Conservation (phyloP, 805 yeast genomes). For the Yarrowia sp. region DNA sequence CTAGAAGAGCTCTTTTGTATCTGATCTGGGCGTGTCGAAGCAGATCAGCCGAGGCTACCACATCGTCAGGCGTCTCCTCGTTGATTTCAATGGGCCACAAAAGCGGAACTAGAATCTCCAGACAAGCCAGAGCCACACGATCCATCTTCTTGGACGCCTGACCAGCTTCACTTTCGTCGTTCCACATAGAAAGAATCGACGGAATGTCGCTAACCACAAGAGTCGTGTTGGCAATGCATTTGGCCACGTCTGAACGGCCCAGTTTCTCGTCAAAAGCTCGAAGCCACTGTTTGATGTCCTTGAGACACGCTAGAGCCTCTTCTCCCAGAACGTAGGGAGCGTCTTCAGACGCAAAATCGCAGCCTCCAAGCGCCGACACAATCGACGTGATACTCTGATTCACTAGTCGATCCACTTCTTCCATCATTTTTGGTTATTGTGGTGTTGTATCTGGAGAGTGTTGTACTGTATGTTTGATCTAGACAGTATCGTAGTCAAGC, state of each 20-base stretch:
- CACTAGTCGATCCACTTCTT: constrained; percentile 26
- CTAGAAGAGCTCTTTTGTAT: constrained; percentile 62
- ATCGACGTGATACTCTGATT: constrained; percentile 72
- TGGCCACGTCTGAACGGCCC: constrained; percentile 73
- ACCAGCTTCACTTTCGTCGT: constrained; percentile 36
- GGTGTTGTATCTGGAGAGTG: too few relatives aligned
- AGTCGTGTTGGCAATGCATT: constrained; percentile 79
- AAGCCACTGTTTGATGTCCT: constrained; percentile 87
- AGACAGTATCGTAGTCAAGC: too few relatives aligned
- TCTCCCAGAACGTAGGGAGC: constrained; percentile 75
- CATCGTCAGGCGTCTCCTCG: constrained; percentile 36
- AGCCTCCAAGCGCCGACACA: constrained; percentile 88
- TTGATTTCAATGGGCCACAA: constrained; percentile 81
- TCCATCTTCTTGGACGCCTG: constrained; percentile 43
- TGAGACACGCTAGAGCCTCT: constrained; percentile 80
- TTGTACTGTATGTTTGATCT: too few relatives aligned
- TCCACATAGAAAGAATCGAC: constrained; percentile 74
- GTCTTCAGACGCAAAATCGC: constrained; percentile 56
- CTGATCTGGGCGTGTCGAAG: constrained; percentile 62
- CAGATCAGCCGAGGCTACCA: constrained; percentile 56
- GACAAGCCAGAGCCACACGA: constrained; percentile 62
- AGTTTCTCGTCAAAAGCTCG: constrained; percentile 73
- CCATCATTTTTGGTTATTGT: too few relatives aligned
- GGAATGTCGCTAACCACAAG: constrained; percentile 69
- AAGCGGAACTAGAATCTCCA: constrained; percentile 77